Evolutionary conservation across 192 early-diverging fungal genomes (phyloP), one percentile per base, ranked within the genome.

Genomic region (Backusella tarrabulga): DNA sequence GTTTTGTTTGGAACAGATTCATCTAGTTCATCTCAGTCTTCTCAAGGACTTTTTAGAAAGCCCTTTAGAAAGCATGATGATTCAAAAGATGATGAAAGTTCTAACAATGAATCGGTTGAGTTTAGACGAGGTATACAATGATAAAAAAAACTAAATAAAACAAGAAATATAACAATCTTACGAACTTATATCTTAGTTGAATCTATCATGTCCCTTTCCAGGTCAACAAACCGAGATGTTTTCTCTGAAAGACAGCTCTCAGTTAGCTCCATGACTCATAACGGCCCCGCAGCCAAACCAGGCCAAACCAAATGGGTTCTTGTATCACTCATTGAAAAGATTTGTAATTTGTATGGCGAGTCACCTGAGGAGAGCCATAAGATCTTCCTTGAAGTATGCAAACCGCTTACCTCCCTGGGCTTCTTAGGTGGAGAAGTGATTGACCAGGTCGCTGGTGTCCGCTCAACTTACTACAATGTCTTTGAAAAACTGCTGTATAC

Each of bases 301-400:
- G 75, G 85, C 46, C 94, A 95, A 79, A 92, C 92, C 29, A 87
- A 92, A 21, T 81, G 97, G 23, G 83, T 98, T 5, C 85, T 98
- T 35, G 96, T 98, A 1, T 92, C 95, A 32, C 81, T 98, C 34
- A 84, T 98, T 3, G 97, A 98, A 71, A 95, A 95, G 79, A 97
- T 96, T 86, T 95, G 95, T 81, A 80, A 88, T 34, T 82, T 95
- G 21, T 97, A 97, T 80, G 94, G 94, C 76, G 90, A 95, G 52
- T 90, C 90, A 41, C 94, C 94, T 1, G 89, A 96, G 77, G 87
- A 89, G 46, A 97, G 94, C 78, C 93, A 90, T 21, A 84, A 89
- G 44, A 82, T 97, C n/a, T 98, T 98, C 74, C 94, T 92, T 74
- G 85, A 93, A 19, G 91, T 98, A 42, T 97, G 97, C 76, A 90